Evolutionary conservation across 768 basidiomycete species (phyloP).

Genomic region (Tulasnella sp.): DNA sequence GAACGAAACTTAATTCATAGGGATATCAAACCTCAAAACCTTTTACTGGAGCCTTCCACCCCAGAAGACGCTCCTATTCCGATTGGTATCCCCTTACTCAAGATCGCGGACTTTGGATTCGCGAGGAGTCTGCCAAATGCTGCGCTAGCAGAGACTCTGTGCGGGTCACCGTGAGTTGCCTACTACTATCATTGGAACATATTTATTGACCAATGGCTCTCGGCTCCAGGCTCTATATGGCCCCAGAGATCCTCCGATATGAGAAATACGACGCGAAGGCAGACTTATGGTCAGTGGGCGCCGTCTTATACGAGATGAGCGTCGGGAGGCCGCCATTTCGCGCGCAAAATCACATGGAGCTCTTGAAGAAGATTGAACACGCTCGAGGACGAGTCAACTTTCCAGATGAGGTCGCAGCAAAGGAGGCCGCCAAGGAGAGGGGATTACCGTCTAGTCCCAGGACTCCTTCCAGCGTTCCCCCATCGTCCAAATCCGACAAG

Average conservation of each 20-base stretch:
- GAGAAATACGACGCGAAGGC: slow-evolving; percentile 98
- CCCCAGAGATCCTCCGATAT: slow-evolving; percentile 92
- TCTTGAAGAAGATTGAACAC: slow-evolving; percentile 83
- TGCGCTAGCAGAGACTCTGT: slow-evolving; percentile 94
- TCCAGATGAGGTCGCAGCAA: slow-evolving; percentile 72
- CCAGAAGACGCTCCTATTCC: slow-evolving; percentile 53
- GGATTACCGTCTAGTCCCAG: slow-evolving; percentile 33
- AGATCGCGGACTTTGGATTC: slow-evolving; percentile 97
- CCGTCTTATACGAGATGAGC: slow-evolving; percentile 91
- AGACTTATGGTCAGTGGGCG: slow-evolving; percentile 96
- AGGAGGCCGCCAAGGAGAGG: slow-evolving; percentile 35
- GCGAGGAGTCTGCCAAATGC: slow-evolving; percentile 84
- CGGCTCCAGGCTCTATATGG: slow-evolving; percentile 82
- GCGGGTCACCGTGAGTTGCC: slow-evolving; percentile 80
- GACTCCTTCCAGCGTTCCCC: background rate
- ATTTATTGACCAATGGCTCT: background rate
- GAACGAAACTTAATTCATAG: slow-evolving; percentile 86
- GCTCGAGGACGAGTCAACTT: slow-evolving; percentile 81
- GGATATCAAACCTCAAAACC: slow-evolving; percentile 97
- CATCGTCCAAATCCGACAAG: slow-evolving; percentile 14
- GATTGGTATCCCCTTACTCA: slow-evolving; percentile 91
- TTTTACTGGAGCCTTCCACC: slow-evolving; percentile 75
- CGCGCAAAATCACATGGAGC: slow-evolving; percentile 91
- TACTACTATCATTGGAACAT: background rate
- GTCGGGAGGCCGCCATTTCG: slow-evolving; percentile 91